phyloP scores from a whole-genome alignment of 2,329 filamentous ascomycete genomes.

The Mollisia scopiformis region DNA sequence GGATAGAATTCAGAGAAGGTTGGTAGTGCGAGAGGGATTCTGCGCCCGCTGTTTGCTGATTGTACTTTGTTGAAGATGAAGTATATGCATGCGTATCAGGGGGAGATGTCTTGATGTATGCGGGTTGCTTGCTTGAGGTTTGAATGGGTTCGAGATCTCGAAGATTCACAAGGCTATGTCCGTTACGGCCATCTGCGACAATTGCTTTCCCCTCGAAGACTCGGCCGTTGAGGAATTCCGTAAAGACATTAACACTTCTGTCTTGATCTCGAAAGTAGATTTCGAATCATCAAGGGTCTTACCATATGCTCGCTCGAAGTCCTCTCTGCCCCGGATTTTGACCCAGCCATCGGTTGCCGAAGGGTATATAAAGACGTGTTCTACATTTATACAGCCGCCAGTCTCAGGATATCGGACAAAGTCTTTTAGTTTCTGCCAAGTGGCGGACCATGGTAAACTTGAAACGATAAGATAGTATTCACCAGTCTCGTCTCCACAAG shows the following conservation, averaged over 20 bases:
- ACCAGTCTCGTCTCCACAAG: background rate
- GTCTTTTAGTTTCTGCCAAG: constrained; percentile 34
- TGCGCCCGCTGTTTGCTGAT: too few relatives aligned
- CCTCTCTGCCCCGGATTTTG: constrained; percentile 22
- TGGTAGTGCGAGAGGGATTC: too few relatives aligned
- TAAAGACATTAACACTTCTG: background rate
- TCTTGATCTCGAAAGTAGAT: too few relatives aligned
- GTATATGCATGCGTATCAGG: too few relatives aligned
- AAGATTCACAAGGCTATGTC: constrained; percentile 21
- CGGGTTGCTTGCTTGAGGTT: background rate
- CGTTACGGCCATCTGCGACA: constrained; percentile 30
- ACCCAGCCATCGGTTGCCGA: constrained; percentile 29
- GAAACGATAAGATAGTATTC: constrained; percentile 15
- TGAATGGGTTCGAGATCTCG: constrained; percentile 3
- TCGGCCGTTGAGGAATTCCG: constrained; percentile 19
- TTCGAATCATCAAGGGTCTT: too few relatives aligned
- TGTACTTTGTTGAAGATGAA: background rate
- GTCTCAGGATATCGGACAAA: constrained; percentile 24
- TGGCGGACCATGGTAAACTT: constrained; percentile 21
- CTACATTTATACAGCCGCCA: constrained; percentile 24
- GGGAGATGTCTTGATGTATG: too few relatives aligned
- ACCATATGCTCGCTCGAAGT: constrained; percentile 27
- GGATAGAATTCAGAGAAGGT: too few relatives aligned
- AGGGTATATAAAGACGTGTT: constrained; percentile 29
- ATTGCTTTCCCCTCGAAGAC: constrained; percentile 22